These are phyloP conservation scores for Chaetomiaceae sp. DNA, from an alignment of 2,329 filamentous ascomycete genomes.

Conservation along the genomic window DNA sequence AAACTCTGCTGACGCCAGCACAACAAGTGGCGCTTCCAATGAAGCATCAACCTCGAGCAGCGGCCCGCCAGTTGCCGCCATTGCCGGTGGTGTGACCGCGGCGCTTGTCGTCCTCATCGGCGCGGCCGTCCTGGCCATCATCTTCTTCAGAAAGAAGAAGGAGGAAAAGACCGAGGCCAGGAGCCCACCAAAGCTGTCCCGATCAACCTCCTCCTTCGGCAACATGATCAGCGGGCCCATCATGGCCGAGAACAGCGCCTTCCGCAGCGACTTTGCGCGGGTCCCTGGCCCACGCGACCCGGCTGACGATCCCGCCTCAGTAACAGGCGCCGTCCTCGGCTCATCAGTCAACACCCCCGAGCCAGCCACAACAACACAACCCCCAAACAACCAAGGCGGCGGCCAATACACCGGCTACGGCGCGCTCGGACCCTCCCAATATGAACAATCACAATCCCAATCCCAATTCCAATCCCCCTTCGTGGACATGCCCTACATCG, in stretches of 20 bases:
- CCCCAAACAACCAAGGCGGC: conserved; percentile 21
- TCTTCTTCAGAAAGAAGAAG: conserved; percentile 34
- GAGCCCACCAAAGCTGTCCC: conserved; percentile 27
- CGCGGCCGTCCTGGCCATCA: conserved; percentile 35
- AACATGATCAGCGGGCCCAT: conserved; percentile 56
- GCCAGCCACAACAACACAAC: conserved; percentile 11
- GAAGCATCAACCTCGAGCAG: conserved; percentile 14
- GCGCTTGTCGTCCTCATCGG: conserved; percentile 41
- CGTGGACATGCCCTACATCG: conserved; percentile 13
- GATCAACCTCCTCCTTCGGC: conserved; percentile 39
- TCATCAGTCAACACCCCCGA: conserved; percentile 10
- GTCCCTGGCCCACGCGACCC: conserved; percentile 15
- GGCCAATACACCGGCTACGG: conserved; percentile 23
- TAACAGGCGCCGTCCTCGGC: conserved; percentile 14
- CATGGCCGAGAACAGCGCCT: conserved; percentile 35
- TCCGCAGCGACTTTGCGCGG: conserved; percentile 47
- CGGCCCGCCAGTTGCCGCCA: conserved; percentile 36
- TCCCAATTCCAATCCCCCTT: background rate
- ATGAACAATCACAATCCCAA: too few relatives aligned
- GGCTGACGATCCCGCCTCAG: conserved; percentile 8
- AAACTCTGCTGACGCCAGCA: background rate
- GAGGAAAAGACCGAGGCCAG: conserved; percentile 18
- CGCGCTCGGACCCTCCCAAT: conserved; percentile 20
- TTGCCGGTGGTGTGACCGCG: conserved; percentile 45
- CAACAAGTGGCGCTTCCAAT: background rate